Base-by-base conservation (phyloP, 306 rosid genomes). In the Cicer judaicum region DNA sequence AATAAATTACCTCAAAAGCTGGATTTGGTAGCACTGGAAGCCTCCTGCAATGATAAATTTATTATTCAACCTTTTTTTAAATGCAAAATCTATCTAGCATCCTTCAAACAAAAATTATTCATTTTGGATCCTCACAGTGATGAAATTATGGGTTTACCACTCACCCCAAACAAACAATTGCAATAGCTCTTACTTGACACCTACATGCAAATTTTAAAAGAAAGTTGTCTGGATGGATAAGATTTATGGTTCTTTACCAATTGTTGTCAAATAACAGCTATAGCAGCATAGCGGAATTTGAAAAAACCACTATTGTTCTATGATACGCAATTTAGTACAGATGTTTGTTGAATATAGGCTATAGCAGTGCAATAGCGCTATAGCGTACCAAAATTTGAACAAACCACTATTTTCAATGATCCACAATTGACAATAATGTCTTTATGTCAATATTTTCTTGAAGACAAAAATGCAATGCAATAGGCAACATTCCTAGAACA, bases 1-100 rank as follows among this genome's bases (percentile, higher is more conserved):
- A 71, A 64, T 6, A 64, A 62, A 75, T 78, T 85, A 91, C 93
- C 96, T 85, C 83, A 6, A 59, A 42, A 34, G 71, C 77, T 57
- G 85, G 50, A 49, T 75, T 82, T 74, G 82, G 68, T 50, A 70
- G 60, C 71, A 75, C 77, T 73, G 68, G n/a, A 48, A 50, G 63
- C 56, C 73, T 85, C 88, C 93, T 88, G 85, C 84, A 82, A 72
- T 43, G 62, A 36, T 38, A 78, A 52, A 76, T 46, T 49, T 10
- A 54, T 67, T 64, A 55, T 70, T 76, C 55, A 70, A 48, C 60
- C 57, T 36, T 7, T 29, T 41, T 63, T 62, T 19, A 40, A 56
- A 84, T 41, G 48, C 29, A 21, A 69, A 46, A 7, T 49, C 62
- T 56, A 40, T 56, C 40, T 18, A 68, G 29, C 64, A 47, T 69